Percentiles rank a stretch among this genome's conserved stretches.
These are phyloP conservation scores for Metschnikowia kofuensis DNA, from an alignment of 805 yeast genomes.

Conservation along the genomic window DNA sequence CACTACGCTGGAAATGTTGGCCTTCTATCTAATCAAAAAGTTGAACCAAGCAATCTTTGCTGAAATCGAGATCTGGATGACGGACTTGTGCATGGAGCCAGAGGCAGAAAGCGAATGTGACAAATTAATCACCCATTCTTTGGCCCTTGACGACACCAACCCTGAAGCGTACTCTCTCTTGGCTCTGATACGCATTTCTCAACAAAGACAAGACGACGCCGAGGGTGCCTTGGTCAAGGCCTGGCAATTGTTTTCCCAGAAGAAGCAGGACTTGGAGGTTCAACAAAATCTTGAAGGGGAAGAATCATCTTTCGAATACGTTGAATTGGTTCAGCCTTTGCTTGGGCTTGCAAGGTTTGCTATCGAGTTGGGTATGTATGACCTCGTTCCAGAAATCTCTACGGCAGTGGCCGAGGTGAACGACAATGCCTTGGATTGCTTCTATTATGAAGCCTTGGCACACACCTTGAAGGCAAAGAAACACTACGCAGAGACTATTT, in stretches of 20 bases:
- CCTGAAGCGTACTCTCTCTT: conserved; percentile 82
- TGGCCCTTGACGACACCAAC: conserved; percentile 55
- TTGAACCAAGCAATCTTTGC: conserved; percentile 77
- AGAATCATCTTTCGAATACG: conserved; percentile 46
- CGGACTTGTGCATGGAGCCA: conserved; percentile 92
- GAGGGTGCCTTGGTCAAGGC: conserved; percentile 59
- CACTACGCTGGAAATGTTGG: conserved; percentile 22
- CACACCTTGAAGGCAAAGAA: conserved; percentile 45
- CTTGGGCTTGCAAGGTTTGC: conserved; percentile 70
- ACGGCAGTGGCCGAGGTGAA: conserved; percentile 69
- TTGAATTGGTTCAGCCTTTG: conserved; percentile 71
- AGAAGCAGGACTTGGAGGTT: conserved; percentile 48
- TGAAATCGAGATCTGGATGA: conserved; percentile 94
- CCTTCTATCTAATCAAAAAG: conserved; percentile 47
- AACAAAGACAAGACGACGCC: conserved; percentile 74
- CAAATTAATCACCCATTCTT: conserved; percentile 59
- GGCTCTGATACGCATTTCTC: conserved; percentile 87
- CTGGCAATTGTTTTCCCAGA: conserved; percentile 64
- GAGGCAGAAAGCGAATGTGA: conserved; percentile 85
- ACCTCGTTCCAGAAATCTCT: conserved; percentile 63
- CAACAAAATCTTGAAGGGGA: conserved; percentile 29
- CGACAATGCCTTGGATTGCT: conserved; percentile 79
- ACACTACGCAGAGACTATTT: conserved; percentile 24
- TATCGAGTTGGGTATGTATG: conserved; percentile 73
- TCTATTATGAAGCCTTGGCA: conserved; percentile 80